phyloP scores from a whole-genome alignment of 192 early-diverging fungal species.

The Gaertneriomyces semiglobifer region DNA sequence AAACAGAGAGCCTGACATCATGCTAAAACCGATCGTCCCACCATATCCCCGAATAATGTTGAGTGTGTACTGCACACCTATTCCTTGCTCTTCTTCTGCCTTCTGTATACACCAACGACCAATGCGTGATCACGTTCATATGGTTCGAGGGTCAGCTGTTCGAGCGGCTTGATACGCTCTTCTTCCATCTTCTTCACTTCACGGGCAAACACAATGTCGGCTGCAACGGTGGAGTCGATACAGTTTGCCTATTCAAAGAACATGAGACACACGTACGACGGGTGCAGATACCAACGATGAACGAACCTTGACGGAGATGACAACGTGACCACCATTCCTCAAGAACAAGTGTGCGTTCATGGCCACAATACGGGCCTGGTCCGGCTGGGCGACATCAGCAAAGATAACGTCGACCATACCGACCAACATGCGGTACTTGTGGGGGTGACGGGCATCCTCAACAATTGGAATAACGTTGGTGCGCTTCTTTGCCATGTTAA shows the following conservation, averaged over 20 bases:
- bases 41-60: too few species aligned
- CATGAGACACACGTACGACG: background rate
- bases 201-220: slow-evolving; percentile 91
- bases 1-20: too few species aligned
- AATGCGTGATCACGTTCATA: slow-evolving; percentile 99
- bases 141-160: slow-evolving; percentile 95
- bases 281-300: background rate
- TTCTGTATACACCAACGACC: slow-evolving; percentile 84
- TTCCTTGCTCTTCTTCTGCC: slow-evolving; percentile 41
- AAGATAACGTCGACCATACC: slow-evolving; percentile 98
- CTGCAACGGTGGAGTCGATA: slow-evolving; percentile 98
- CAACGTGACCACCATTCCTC: slow-evolving; percentile 95
- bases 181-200: slow-evolving; percentile 96
- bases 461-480: slow-evolving; percentile 99
- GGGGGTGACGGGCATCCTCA: slow-evolving; percentile 98
- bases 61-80: too few species aligned
- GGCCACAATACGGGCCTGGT: slow-evolving; percentile 98
- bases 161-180: slow-evolving; percentile 85
- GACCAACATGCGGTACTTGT: slow-evolving; percentile 99
- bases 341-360: slow-evolving; percentile 97
- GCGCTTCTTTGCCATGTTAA: slow-evolving; percentile 99
- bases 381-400: slow-evolving; percentile 99
- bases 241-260: slow-evolving; percentile 73
- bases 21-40: too few species aligned
- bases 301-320: slow-evolving; percentile 90